Conservation (phyloP, 345 rosid genomes). For the Cardamine chenopodiifolia region DNA sequence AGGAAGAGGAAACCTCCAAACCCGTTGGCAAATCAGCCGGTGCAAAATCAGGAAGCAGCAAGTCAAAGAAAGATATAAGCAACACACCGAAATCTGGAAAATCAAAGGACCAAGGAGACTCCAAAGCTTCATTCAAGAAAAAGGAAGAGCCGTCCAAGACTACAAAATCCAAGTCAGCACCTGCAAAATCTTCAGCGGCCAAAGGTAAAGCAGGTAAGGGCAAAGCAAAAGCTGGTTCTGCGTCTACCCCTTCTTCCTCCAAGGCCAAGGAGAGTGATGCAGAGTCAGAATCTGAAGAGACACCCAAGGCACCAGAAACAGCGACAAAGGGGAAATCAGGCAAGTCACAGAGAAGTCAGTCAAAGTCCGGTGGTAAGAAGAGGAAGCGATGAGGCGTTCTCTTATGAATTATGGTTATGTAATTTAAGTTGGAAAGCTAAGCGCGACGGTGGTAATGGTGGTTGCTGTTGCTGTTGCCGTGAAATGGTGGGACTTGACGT, state of each 20-base stretch:
- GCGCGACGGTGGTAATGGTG: background rate
- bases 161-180: conserved; percentile 53
- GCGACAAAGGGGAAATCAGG: conserved; percentile 50
- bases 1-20: conserved; percentile 50
- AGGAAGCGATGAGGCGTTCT: conserved; percentile 52
- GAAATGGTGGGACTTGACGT: conserved; percentile 17
- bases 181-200: conserved; percentile 44
- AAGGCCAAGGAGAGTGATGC: conserved; percentile 55
- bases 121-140: conserved; percentile 52
- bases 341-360: conserved; percentile 56
- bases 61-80: conserved; percentile 49
- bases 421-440: conserved; percentile 28
- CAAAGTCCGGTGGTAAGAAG: conserved; percentile 61
- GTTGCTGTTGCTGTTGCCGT: no score
- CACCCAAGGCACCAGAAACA: conserved; percentile 45
- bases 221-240: conserved; percentile 52
- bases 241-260: conserved; percentile 45
- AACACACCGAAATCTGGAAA: conserved; percentile 49
- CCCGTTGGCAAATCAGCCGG: conserved; percentile 35
- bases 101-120: conserved; percentile 49
- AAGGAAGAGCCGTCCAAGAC: conserved; percentile 41
- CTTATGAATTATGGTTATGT: conserved; percentile 23
- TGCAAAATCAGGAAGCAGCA: conserved; percentile 41
- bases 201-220: conserved; percentile 50
- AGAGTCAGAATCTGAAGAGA: conserved; percentile 55